Evolutionary conservation across 2,329 filamentous ascomycete species (phyloP).

Genomic region (Fonsecaea pugnacius): DNA sequence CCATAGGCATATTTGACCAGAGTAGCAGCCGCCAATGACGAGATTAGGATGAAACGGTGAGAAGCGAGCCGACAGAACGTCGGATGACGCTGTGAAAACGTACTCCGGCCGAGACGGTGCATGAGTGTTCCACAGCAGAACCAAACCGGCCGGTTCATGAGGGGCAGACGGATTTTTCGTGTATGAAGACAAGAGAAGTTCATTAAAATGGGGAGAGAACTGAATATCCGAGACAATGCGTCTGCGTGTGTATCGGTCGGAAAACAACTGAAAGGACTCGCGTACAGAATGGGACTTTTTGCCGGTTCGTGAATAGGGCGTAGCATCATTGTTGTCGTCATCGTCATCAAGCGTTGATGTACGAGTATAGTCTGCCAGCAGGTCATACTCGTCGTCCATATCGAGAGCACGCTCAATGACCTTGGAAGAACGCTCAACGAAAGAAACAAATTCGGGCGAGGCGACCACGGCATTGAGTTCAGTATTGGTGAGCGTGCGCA

Average conservation of each 20-base stretch:
- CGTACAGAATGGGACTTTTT: slow-evolving; percentile 53
- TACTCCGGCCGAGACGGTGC: slow-evolving; percentile 94
- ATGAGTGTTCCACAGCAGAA: slow-evolving; percentile 97
- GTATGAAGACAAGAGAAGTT: slow-evolving; percentile 90
- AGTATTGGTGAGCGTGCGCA: slow-evolving; percentile 77
- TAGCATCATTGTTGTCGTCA: slow-evolving; percentile 72
- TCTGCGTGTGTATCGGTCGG: slow-evolving; percentile 95
- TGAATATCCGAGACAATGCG: slow-evolving; percentile 94
- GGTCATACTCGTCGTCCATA: slow-evolving; percentile 86
- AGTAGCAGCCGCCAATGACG: slow-evolving; percentile 94
- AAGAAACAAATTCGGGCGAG: slow-evolving; percentile 91
- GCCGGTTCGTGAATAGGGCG: slow-evolving; percentile 32
- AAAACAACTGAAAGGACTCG: slow-evolving; percentile 90
- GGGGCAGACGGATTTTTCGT: slow-evolving; percentile 96
- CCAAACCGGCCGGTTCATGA: slow-evolving; percentile 87
- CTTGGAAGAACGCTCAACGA: slow-evolving; percentile 93
- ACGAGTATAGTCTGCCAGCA: slow-evolving; percentile 90
- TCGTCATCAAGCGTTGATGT: slow-evolving; percentile 66
- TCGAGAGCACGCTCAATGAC: slow-evolving; percentile 95
- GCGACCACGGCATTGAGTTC: slow-evolving; percentile 88
- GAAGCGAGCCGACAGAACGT: slow-evolving; percentile 93
- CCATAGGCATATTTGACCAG: slow-evolving; percentile 94
- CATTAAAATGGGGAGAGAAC: slow-evolving; percentile 87
- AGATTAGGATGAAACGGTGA: slow-evolving; percentile 98
- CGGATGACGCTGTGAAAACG: slow-evolving; percentile 93